phyloP scores from a whole-genome alignment of 1,284 basidiomycete genomes.

The Microbotryomycetes sp. region DNA sequence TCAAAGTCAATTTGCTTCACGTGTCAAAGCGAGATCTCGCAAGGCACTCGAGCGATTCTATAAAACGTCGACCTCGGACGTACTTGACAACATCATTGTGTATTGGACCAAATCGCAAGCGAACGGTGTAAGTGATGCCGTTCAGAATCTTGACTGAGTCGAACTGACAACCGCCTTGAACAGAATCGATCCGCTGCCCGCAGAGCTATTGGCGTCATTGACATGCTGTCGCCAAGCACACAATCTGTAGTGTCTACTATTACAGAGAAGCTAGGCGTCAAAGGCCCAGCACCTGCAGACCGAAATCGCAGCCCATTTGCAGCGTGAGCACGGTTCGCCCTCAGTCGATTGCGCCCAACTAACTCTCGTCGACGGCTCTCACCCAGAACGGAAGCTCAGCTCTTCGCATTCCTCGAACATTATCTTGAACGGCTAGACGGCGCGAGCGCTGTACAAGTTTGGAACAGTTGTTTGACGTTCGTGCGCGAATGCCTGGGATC shows the following conservation, averaged over 20 bases:
- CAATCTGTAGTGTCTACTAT: constrained; percentile 84
- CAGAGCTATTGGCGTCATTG: constrained; percentile 69
- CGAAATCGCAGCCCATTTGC: constrained; percentile 17
- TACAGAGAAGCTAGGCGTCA: constrained; percentile 56
- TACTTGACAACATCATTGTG: constrained; percentile 71
- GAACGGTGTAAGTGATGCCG: background rate
- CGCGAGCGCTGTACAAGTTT: constrained; percentile 83
- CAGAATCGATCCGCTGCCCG: constrained; percentile 22
- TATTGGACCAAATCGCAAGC: constrained; percentile 54
- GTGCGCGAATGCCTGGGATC: constrained; percentile 64
- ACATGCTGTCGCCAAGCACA: constrained; percentile 73
- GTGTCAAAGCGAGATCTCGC: constrained; percentile 60
- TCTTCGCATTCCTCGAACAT: constrained; percentile 81
- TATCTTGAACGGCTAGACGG: constrained; percentile 82
- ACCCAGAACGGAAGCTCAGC: constrained; percentile 1
- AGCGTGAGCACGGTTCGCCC: constrained; percentile 14
- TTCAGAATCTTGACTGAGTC: no score
- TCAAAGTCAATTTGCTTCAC: constrained; percentile 50
- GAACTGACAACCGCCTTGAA: no score
- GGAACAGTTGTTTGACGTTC: constrained; percentile 67
- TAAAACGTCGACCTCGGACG: constrained; percentile 66
- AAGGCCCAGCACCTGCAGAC: constrained; percentile 25
- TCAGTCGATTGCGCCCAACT: background rate
- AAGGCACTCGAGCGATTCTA: constrained; percentile 81
- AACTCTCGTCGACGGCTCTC: background rate